Evolutionary conservation across 495 filamentous ascomycete genomes (phyloP).

Genomic region (Trichoderma reesei): DNA sequence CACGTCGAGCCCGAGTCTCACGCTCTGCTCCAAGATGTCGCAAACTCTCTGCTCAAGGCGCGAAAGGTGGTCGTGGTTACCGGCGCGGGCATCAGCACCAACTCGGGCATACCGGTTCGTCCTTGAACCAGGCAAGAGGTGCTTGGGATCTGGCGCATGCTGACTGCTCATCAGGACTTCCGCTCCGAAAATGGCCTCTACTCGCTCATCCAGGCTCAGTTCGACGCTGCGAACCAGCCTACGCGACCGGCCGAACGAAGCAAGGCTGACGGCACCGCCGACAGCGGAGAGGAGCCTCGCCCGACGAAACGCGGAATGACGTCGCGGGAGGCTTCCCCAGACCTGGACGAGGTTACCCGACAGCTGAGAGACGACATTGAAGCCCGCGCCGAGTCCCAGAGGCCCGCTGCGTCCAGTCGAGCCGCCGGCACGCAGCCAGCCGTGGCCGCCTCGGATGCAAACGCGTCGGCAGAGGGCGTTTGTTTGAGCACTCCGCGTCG

Average conservation of each 20-base stretch:
- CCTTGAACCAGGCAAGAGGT: background rate
- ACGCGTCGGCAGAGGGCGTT: background rate
- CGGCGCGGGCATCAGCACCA: slow-evolving; percentile 63
- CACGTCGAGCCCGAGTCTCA: slow-evolving; percentile 41
- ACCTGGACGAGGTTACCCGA: background rate
- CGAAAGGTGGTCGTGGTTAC: slow-evolving; percentile 57
- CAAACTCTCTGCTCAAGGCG: slow-evolving; percentile 48
- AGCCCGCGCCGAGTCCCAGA: background rate
- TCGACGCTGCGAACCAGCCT: slow-evolving; percentile 30
- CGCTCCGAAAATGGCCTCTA: slow-evolving; percentile 62
- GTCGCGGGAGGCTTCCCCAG: background rate
- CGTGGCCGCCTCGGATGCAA: background rate
- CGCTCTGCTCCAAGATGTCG: slow-evolving; percentile 48
- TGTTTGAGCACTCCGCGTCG: background rate
- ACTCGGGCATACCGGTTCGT: slow-evolving; percentile 61
- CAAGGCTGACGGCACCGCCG: slow-evolving; percentile 13
- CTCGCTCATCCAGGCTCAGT: slow-evolving; percentile 55
- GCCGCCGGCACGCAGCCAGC: background rate
- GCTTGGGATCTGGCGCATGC: background rate
- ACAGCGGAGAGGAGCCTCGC: slow-evolving; percentile 11
- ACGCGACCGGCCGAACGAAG: slow-evolving; percentile 13
- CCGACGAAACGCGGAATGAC: slow-evolving; percentile 4
- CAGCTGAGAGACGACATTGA: background rate
- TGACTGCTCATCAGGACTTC: slow-evolving; percentile 44
- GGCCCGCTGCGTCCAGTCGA: background rate